Base-by-base conservation (phyloP, 805 yeast genomes). In the Jamesozyma rosinii region DNA sequence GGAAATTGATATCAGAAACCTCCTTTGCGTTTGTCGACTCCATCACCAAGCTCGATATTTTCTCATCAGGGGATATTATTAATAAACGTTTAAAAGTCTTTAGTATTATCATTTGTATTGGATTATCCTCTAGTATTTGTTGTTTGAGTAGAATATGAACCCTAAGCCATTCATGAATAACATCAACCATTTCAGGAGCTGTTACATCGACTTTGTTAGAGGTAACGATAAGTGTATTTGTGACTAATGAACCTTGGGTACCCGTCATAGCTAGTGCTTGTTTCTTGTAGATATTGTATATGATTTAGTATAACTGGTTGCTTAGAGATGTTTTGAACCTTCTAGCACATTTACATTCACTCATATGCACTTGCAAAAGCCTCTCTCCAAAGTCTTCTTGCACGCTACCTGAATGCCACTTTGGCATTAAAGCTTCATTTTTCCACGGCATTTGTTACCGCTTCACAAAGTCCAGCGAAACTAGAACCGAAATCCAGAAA, bases 171-270 rank as follows among this genome's bases (percentile, higher is more conserved):
- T 42, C 37, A 36, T 49, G 42, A 8, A 59, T 22, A 2, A 18
- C 27, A 3, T 48, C 47, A 22, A 51, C 42, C 10, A 38, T 35
- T 6, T 40, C 46, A 14, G 39, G 39, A 17, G 20, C 46, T 13
- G 47, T 37, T 10, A 49, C 47, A 21, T 44, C 24, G 5, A 38
- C 40, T 5, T 26, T 20, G 13, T 30, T 34, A 5, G 55, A 47
- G 14, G 63, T 56, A 3, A 55, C 49, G 10, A 58, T 51, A 8
- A 58, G 45, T 10, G 63, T 58, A 40, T 56, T 54, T 20, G 63
- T 56, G 4, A 44, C 51, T 26, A 15, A 10, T 15, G 33, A 9
- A 44, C 26, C 11, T 3, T 36, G n/a, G 3, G 24, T 20, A 3
- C 9, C 18, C 15, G n/a, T 15, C 27, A 27, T 37, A 24, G 11